Evolutionary conservation across 371 early-diverging fungal genomes (phyloP), one percentile per base, ranked within the genome.

Genomic region (Saksenaea vasiformis): DNA sequence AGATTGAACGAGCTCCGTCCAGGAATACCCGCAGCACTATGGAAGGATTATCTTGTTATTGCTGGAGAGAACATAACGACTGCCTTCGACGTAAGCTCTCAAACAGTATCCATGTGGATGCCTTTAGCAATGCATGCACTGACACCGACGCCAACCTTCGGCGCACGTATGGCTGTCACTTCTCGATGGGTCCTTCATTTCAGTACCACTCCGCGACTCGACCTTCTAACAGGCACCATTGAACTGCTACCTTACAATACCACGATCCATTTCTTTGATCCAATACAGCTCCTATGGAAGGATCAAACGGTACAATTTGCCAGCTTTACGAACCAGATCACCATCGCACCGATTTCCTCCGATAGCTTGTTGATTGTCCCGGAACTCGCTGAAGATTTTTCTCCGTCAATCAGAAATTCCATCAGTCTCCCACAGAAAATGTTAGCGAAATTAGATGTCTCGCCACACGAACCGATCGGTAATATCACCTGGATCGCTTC

Each of bases 221-320:
- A 53, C 44, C 54, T 27, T 36, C 24, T 2, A 11, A 31, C 43
- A 22, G 38, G 14, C 24, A 13, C 27, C 37, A 39, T 38, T 27
- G n/a, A 27, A 31, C 11, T 38, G 24, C 15, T 19, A n/a, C 54
- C 34, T 15, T 61, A 47, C 11, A 37, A 47, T 35, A 54, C 61
- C 5, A 56, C 62, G 5, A 61, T 66, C 35, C 54, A 61, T 35
- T 66, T 60, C 39, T 66, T 66, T 53, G 67, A 66, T 37, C 67
- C 67, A 5, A 24, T 28, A 31, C 27, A 37, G 17, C 22, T 56
- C 27, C 14, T 56, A 15, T 66, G 67, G 67, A 13, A 28, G 26
- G 67, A 61, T 36, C 27, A 56, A 22, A 24, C 60, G 15, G 53
- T 37, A 19, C 31, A 60, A 0, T 66, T 66, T 34, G 31, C 36